A percentile compares a stretch with the other conserved stretches of the same genome.
phyloP scores from a whole-genome alignment of 139 green algal species.

The Chlorella sp. region DNA sequence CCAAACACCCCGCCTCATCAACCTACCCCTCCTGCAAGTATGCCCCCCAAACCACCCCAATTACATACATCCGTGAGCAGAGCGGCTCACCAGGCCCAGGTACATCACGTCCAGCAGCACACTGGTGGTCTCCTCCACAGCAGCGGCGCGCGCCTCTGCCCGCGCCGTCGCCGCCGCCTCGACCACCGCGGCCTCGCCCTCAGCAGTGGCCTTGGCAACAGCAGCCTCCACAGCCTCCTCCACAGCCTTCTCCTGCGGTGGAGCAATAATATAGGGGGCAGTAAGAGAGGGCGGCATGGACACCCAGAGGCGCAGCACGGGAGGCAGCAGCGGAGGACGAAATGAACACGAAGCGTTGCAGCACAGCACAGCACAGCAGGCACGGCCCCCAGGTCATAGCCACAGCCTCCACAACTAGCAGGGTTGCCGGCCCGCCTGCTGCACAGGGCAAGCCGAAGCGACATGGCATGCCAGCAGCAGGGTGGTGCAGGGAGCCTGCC shows the following conservation, averaged over 20 bases:
- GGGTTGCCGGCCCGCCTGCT: not conserved
- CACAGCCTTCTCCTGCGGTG: conserved; percentile 24
- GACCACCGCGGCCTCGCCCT: not conserved
- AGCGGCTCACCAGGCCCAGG: conserved; percentile 35
- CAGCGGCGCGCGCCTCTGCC: not conserved
- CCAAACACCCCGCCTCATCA: too few relatives aligned
- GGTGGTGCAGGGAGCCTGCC: not conserved
- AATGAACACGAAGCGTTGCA: too few relatives aligned
- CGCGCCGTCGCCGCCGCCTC: not conserved
- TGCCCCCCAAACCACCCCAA: too few relatives aligned
- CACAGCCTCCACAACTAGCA: not conserved
- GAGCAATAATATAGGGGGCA: not conserved
- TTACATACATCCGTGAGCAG: too few relatives aligned
- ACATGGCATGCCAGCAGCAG: not conserved
- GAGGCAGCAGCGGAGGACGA: not conserved
- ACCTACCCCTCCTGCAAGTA: too few relatives aligned
- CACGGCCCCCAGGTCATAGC: too few relatives aligned
- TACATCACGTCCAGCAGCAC: conserved; percentile 47
- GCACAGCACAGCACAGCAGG: too few relatives aligned
- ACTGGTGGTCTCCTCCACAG: not conserved
- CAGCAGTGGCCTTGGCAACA: conserved; percentile 1
- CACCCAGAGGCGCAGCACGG: not conserved
- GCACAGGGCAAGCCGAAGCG: too few relatives aligned
- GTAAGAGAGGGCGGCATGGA: not conserved
- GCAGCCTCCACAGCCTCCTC: not conserved